phyloP scores from a whole-genome alignment of 148 eudicot species.

The Rhododendron mucronatum region DNA sequence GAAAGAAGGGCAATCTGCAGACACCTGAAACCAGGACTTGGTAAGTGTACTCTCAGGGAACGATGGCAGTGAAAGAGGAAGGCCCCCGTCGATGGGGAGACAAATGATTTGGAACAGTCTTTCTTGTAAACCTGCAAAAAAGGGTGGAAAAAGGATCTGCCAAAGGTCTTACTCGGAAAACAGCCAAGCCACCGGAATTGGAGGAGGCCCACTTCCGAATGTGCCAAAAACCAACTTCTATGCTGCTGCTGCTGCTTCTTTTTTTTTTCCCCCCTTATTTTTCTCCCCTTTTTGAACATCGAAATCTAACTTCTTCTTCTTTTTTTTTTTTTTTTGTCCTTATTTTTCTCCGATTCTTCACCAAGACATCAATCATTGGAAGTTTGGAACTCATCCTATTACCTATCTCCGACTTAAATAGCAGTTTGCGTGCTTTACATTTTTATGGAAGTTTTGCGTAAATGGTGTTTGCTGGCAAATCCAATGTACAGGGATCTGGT shows the following conservation, averaged over 20 bases:
- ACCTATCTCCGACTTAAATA: not conserved
- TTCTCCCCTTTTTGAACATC: not conserved
- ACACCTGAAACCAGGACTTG: conserved; percentile 19
- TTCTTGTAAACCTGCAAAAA: conserved; percentile 49
- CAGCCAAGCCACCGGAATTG: conserved; percentile 30
- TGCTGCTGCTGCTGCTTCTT: not conserved
- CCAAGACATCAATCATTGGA: not conserved
- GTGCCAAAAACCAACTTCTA: conserved; percentile 20
- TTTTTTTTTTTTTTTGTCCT: too few species aligned
- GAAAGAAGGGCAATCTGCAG: not conserved
- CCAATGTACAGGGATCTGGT: not conserved
- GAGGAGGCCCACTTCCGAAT: conserved; percentile 19
- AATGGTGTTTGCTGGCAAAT: not conserved
- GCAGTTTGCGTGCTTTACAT: not conserved
- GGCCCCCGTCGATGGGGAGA: conserved; percentile 12
- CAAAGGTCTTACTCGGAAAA: conserved; percentile 40
- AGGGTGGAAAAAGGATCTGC: conserved; percentile 15
- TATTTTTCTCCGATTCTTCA: not conserved
- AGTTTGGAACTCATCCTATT: not conserved
- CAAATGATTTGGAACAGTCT: conserved; percentile 35
- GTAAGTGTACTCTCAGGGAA: conserved; percentile 25
- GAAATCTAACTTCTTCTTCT: not conserved
- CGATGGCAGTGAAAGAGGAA: conserved; percentile 32
- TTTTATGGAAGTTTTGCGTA: not conserved
- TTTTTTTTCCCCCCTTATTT: too few species aligned